Percentiles rank a stretch among this genome's conserved stretches.
Conservation (phyloP, 2,329 filamentous ascomycete genomes). For the Pseudonectria buxi region DNA sequence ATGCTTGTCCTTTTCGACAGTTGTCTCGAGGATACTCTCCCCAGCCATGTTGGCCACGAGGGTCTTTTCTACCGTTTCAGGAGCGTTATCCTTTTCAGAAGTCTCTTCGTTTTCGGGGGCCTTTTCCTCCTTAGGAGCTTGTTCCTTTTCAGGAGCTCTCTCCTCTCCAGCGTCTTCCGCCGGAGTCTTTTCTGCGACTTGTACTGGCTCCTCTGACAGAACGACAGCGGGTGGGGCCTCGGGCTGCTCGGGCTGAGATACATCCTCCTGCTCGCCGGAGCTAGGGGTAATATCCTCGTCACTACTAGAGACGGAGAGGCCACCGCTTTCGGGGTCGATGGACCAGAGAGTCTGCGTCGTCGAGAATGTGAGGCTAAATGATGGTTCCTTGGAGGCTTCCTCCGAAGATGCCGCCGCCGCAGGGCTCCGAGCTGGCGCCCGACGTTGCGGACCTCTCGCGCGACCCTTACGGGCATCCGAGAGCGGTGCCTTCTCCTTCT, state of each 20-base stretch:
- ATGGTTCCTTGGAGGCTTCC: conserved; percentile 20
- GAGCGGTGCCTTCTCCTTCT: conserved; percentile 70
- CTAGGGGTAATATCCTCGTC: conserved; percentile 7
- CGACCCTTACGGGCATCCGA: conserved; percentile 84
- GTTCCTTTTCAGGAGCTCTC: background rate
- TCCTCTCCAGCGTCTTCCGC: background rate
- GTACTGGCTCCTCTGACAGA: background rate
- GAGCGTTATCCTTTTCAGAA: conserved; percentile 3
- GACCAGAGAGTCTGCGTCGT: conserved; percentile 43
- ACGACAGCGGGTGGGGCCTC: background rate
- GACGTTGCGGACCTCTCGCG: conserved; percentile 77
- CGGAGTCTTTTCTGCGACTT: background rate
- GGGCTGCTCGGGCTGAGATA: background rate
- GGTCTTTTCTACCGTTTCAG: conserved; percentile 25
- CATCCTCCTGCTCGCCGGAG: conserved; percentile 6
- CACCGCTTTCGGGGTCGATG: conserved; percentile 44
- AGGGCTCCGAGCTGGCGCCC: conserved; percentile 53
- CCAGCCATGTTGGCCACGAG: conserved; percentile 37
- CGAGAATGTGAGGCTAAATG: conserved; percentile 40
- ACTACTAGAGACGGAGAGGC: conserved; percentile 23
- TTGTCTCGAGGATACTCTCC: conserved; percentile 35
- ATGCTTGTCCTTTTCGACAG: conserved; percentile 27
- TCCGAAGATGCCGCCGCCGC: conserved; percentile 28
- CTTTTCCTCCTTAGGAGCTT: conserved; percentile 1
- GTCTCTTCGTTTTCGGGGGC: background rate